A percentile compares a stretch with the other conserved stretches of the same genome.
These are phyloP conservation scores for Alternaria sp. DNA, from an alignment of 2,329 filamentous ascomycete species.

Conservation along the genomic window DNA sequence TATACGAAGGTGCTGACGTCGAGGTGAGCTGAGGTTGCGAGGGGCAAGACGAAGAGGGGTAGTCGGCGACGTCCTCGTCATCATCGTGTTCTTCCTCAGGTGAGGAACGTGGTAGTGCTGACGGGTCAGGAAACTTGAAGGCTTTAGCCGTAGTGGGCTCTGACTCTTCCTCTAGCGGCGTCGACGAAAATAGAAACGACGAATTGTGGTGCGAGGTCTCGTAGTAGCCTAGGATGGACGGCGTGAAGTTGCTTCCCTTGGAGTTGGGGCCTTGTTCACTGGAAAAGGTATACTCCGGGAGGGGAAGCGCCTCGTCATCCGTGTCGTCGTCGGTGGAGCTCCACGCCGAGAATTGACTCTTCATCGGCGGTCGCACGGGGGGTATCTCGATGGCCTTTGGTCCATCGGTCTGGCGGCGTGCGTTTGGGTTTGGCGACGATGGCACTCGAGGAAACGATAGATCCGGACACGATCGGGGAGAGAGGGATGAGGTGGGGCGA, in stretches of 20 bases:
- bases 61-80: constrained; percentile 13
- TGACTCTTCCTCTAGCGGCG: constrained; percentile 32
- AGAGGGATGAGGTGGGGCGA: constrained; percentile 27
- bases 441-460: constrained; percentile 30
- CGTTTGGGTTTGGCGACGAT: constrained; percentile 26
- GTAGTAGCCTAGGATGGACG: constrained; percentile 43
- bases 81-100: constrained; percentile 21
- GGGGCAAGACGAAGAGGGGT: constrained; percentile 29
- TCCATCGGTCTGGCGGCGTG: constrained; percentile 25
- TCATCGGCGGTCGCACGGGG: constrained; percentile 39
- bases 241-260: constrained; percentile 31
- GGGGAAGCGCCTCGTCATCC: constrained; percentile 31
- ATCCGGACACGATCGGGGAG: constrained; percentile 42
- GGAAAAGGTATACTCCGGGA: constrained; percentile 19
- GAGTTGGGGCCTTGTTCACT: constrained; percentile 5
- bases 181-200: constrained; percentile 43
- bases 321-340: constrained; percentile 46
- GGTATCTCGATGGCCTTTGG: constrained; percentile 40
- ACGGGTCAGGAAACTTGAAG: constrained; percentile 28
- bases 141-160: constrained; percentile 28
- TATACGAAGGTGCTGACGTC: constrained; percentile 42
- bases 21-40: constrained; percentile 37
- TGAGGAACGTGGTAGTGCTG: constrained; percentile 17
- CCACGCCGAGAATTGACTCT: constrained; percentile 47
- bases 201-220: constrained; percentile 24